Evolutionary conservation across 768 basidiomycete genomes (phyloP).

Genomic region (Pleurotus salmoneostramineus): DNA sequence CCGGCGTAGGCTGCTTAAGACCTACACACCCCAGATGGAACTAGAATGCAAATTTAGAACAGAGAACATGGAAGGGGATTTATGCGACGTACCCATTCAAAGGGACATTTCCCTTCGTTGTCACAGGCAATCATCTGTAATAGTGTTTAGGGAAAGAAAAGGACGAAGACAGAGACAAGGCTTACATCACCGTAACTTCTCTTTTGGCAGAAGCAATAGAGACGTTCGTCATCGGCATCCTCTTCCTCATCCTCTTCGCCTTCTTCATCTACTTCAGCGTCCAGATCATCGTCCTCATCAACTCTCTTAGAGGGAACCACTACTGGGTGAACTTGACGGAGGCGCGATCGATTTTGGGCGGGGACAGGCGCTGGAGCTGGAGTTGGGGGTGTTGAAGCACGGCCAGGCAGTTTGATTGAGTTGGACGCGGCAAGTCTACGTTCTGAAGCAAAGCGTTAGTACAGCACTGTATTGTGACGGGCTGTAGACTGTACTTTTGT

Average conservation of each 20-base stretch:
- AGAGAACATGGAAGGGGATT: not conserved
- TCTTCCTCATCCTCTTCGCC: slow-evolving; percentile 19
- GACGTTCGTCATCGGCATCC: slow-evolving; percentile 26
- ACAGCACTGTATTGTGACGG: no score
- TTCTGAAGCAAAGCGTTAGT: slow-evolving; percentile 13
- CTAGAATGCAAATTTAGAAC: slow-evolving; percentile 22
- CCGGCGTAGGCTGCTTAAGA: slow-evolving; percentile 40
- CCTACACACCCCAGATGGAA: slow-evolving; percentile 61
- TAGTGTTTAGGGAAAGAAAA: not conserved
- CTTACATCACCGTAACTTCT: slow-evolving; percentile 38
- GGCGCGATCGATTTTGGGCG: slow-evolving; percentile 21
- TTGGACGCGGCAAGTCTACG: slow-evolving; percentile 28
- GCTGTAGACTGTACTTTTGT: not conserved
- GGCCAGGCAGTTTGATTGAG: slow-evolving; percentile 32
- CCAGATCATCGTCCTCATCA: slow-evolving; percentile 15
- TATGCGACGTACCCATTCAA: slow-evolving; percentile 44
- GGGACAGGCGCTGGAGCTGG: slow-evolving; percentile 17
- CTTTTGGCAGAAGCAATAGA: slow-evolving; percentile 41
- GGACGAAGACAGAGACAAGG: not conserved
- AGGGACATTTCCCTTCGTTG: slow-evolving; percentile 37
- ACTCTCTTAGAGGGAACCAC: not conserved
- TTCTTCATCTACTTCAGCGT: slow-evolving; percentile 12
- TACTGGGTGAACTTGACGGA: slow-evolving; percentile 26
- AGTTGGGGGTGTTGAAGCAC: slow-evolving; percentile 17
- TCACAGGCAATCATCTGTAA: slow-evolving; percentile 52